Evolutionary conservation across 768 basidiomycete species (phyloP), one percentile per base, ranked within the genome.

Genomic region (Auricularia sp.): DNA sequence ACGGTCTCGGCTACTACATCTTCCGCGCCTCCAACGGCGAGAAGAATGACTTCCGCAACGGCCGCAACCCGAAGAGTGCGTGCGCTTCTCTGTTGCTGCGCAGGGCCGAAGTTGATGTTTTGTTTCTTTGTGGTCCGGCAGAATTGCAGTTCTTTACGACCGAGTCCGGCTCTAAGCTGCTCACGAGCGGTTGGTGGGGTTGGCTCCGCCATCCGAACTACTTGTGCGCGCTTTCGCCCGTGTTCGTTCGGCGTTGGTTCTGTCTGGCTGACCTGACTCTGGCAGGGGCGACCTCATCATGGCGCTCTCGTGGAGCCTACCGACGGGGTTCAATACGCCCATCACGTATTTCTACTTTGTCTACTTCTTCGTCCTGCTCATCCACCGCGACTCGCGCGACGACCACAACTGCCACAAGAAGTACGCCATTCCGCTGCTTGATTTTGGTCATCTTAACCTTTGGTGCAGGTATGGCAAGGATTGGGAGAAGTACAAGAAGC

Each of bases 111-210:
- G 29, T 29, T 29, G 29, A 29, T 29, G 0, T 29, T 58, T 11
- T 18, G n/a, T 4, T 3, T 34, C 36, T n/a, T 8, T 42, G 58
- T 59, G n/a, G 5, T 42, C 6, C 36, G 23, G 8, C 68, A 96
- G 94, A 91, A 72, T 78, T 96, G 21, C 76, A 81, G 67, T 95
- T 77, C 71, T 84, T 98, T 73, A 80, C 84, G 51, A 98, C 97
- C 1, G 83, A 86, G 67, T 83, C 85, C 18, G 97, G 97, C 14
- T 87, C 91, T 2, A 97, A 93, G 74, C 81, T 99, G 39, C 82
- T 99, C 34, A 96, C 87, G 35, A 91, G 91, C 3, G 97, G 97
- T 6, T 98, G 97, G 97, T 99, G 97, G 97, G 96, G 95, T 8
- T 75, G 82, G 61, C 95, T 90, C 0, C 83, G 91, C 47, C 97